Base-by-base conservation (phyloP, 805 yeast species). In the Nakazawaea wickerhamii region DNA sequence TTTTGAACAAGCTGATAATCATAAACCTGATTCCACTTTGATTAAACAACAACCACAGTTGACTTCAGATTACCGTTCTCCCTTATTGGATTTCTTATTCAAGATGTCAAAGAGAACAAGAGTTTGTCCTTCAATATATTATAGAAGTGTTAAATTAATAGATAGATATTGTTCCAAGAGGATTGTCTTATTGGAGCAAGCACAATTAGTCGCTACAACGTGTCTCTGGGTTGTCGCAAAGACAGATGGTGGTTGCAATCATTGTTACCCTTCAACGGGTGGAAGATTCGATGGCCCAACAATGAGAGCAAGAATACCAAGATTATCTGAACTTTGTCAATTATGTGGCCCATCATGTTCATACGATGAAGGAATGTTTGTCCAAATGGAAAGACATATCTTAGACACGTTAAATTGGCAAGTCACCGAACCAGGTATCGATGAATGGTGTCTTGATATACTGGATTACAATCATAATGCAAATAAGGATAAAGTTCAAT, bases 211-310 rank as follows among this genome's bases (percentile, higher is more conserved):
- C 7, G 82, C 87, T 15, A 80, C 89, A 38, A 83, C 93, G 7
- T 86, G 93, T 51, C 66, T 87, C 25, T 87, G 95, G 95, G 68
- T 87, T 15, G 84, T 91, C 3, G 79, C 91, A 15, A 87, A 87
- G 60, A 71, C 81, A n/a, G 76, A 75, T 54, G 87, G 87, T 38
- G 87, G 87, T 30, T 80, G 82, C 59, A 78, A 77, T 50, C 87
- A 80, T 60, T 76, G 79, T 50, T 72, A 77, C 41, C 77, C 77
- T 55, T 65, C 70, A 45, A 58, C 67, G 2, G 85, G 85, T 31
- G 84, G 84, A 8, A 67, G 82, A 50, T 78, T 70, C 56, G 59
- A 65, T 41, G 85, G 85, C 9, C 85, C 87, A 30, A 87, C 87
- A 46, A 80, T 81, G 57, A 74, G 93, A 56, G 77, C 79, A 46